phyloP scores from a whole-genome alignment of 2,329 filamentous ascomycete genomes.

The Ophiostoma fasciatum region DNA sequence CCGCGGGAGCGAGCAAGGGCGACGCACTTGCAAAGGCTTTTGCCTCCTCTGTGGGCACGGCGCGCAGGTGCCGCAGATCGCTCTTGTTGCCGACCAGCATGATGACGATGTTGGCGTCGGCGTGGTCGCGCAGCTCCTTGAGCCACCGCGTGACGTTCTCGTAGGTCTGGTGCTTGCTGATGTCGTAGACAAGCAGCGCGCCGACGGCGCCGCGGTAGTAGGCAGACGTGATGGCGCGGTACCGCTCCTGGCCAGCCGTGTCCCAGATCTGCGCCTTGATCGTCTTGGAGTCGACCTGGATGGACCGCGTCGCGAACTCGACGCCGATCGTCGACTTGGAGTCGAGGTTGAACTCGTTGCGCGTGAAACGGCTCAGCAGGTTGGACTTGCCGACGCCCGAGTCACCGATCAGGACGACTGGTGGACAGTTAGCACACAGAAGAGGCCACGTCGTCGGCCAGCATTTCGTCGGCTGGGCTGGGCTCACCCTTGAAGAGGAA shows the following conservation, averaged over 20 bases:
- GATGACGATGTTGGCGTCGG: constrained; percentile 97
- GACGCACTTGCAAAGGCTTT: constrained; percentile 86
- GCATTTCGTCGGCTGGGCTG: too few species aligned
- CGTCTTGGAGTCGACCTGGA: constrained; percentile 98
- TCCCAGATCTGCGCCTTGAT: constrained; percentile 99
- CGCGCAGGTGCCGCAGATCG: constrained; percentile 96
- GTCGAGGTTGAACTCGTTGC: constrained; percentile 99
- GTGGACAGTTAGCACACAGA: too few species aligned
- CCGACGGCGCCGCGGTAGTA: constrained; percentile 98
- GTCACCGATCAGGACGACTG: constrained; percentile 97
- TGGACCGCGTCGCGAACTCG: constrained; percentile 96
- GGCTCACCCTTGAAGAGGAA: constrained; percentile 93
- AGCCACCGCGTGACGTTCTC: constrained; percentile 98
- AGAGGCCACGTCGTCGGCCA: too few species aligned
- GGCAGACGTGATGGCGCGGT: constrained; percentile 96
- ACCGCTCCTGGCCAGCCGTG: constrained; percentile 96
- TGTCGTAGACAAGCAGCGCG: constrained; percentile 96
- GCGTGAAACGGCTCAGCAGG: constrained; percentile 96
- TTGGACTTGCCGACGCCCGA: constrained; percentile 99
- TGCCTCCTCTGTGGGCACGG: constrained; percentile 93
- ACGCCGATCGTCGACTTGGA: constrained; percentile 99
- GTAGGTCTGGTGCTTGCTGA: constrained; percentile 98
- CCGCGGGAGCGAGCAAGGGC: not conserved
- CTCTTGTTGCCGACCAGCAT: constrained; percentile 99
- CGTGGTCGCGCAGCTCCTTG: constrained; percentile 95